phyloP scores from a whole-genome alignment of 495 filamentous ascomycete genomes.

The Aspergillus cristatus region DNA sequence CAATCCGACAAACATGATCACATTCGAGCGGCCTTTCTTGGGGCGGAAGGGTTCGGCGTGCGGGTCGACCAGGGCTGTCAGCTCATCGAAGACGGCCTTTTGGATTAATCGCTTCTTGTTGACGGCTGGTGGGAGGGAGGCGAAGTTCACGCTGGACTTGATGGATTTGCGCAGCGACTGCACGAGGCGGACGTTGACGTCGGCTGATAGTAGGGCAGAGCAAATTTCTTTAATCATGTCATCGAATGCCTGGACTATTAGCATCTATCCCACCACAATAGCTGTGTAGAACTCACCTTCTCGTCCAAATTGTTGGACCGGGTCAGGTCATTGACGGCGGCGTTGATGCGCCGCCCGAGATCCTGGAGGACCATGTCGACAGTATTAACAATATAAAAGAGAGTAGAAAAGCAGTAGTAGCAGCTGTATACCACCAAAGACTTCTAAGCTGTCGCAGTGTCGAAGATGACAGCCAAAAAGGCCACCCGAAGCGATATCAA shows the following conservation, averaged over 20 bases:
- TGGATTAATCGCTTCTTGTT: constrained; percentile 99
- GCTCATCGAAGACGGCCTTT: constrained; percentile 94
- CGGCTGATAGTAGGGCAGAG: constrained; percentile 85
- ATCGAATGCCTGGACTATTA: constrained; percentile 70
- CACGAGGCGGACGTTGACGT: constrained; percentile 95
- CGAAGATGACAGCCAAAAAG: constrained; percentile 12
- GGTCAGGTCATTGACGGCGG: constrained; percentile 89
- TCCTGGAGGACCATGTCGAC: constrained; percentile 92
- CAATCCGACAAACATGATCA: constrained; percentile 98
- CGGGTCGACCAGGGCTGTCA: constrained; percentile 90
- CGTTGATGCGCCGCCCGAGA: constrained; percentile 95
- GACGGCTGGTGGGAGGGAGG: constrained; percentile 72
- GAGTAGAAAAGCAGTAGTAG: background rate
- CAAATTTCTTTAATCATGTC: constrained; percentile 97
- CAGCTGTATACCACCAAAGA: too few species aligned
- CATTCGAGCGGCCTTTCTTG: constrained; percentile 90
- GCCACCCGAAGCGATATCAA: background rate
- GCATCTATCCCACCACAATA: constrained; percentile 6
- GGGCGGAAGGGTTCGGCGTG: constrained; percentile 94
- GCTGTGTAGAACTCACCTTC: constrained; percentile 53
- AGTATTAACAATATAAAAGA: background rate
- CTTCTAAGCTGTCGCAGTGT: constrained; percentile 12
- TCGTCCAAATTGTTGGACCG: constrained; percentile 88
- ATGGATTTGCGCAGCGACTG: constrained; percentile 88
- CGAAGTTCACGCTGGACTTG: constrained; percentile 81